A percentile compares a stretch with the other conserved stretches of the same genome.
These are phyloP conservation scores for Akebia trifoliata DNA, from an alignment of 164 flowering plant species.

Conservation along the genomic window DNA sequence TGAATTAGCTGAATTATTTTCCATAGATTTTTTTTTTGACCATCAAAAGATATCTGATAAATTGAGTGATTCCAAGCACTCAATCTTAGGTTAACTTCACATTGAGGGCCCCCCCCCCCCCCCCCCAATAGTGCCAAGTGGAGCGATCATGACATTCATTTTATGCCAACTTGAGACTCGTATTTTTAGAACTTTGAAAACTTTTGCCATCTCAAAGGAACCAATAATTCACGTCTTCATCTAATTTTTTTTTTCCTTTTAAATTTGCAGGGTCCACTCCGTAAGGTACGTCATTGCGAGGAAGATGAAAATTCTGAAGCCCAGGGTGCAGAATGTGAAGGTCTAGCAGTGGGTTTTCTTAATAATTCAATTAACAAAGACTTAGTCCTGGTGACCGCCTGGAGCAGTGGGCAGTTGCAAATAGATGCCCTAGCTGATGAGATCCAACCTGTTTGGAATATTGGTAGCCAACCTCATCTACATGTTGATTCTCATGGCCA, in stretches of 20 bases:
- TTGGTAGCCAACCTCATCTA: conserved; percentile 56
- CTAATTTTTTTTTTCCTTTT: not conserved
- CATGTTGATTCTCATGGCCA: conserved; percentile 47
- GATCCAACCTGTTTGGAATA: conserved; percentile 84
- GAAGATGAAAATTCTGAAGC: conserved; percentile 33
- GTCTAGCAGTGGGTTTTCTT: conserved; percentile 74
- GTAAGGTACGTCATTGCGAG: conserved; percentile 38
- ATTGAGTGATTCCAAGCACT: too few relatives aligned
- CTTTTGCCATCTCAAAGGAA: too few relatives aligned
- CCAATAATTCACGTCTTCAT: too few relatives aligned
- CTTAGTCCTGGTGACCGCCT: conserved; percentile 70
- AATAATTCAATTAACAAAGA: conserved; percentile 75
- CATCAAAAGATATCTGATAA: too few relatives aligned
- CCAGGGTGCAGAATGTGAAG: conserved; percentile 51
- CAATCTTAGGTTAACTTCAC: too few relatives aligned
- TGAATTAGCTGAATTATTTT: too few relatives aligned
- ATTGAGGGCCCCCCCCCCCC: too few relatives aligned
- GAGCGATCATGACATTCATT: too few relatives aligned
- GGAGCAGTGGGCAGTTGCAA: conserved; percentile 90
- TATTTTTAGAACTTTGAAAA: too few relatives aligned
- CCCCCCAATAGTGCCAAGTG: too few relatives aligned
- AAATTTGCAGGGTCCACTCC: conserved; percentile 71
- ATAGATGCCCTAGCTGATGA: conserved; percentile 96
- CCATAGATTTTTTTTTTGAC: too few relatives aligned
- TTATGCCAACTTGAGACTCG: too few relatives aligned